These are phyloP conservation scores for Beauveria pseudobassiana DNA, from an alignment of 2,329 filamentous ascomycete genomes.

Conservation along the genomic window DNA sequence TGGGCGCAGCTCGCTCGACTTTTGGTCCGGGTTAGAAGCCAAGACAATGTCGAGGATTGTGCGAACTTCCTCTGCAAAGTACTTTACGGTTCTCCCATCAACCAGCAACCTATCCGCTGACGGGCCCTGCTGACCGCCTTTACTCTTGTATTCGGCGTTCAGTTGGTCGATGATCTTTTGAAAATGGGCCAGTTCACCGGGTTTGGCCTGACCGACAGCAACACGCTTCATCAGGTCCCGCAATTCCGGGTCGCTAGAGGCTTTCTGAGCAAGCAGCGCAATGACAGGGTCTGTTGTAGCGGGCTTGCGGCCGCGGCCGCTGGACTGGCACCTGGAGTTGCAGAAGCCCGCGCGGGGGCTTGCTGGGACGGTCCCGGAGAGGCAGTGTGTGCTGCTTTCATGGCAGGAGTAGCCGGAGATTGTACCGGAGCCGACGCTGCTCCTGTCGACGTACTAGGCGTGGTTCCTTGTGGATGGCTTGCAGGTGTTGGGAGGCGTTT, in stretches of 20 bases:
- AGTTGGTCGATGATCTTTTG: conserved; percentile 76
- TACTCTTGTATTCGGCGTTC: conserved; percentile 51
- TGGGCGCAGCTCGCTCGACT: conserved; percentile 43
- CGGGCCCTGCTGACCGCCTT: conserved; percentile 42
- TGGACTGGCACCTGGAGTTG: conserved; percentile 12
- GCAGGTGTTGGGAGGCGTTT: conserved; percentile 8
- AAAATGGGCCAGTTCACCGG: conserved; percentile 65
- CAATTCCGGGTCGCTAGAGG: conserved; percentile 63
- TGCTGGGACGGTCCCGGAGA: not conserved
- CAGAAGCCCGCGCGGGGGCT: not conserved
- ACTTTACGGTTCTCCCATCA: conserved; percentile 49
- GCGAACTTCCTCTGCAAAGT: conserved; percentile 51
- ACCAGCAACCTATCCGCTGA: conserved; percentile 48
- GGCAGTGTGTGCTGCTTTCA: not conserved
- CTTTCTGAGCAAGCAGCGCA: conserved; percentile 67
- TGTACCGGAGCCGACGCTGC: conserved; percentile 5
- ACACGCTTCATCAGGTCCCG: conserved; percentile 79
- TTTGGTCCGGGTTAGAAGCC: conserved; percentile 50
- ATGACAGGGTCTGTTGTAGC: conserved; percentile 65
- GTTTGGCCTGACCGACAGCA: conserved; percentile 64
- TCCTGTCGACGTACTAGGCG: conserved; percentile 16
- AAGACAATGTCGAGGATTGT: conserved; percentile 52
- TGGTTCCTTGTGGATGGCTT: conserved; percentile 11
- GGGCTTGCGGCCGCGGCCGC: conserved; percentile 16
- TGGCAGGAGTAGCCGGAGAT: not conserved